These are phyloP conservation scores for Sarocladiaceae sp. DNA, from an alignment of 2,329 filamentous ascomycete genomes.

Conservation along the genomic window DNA sequence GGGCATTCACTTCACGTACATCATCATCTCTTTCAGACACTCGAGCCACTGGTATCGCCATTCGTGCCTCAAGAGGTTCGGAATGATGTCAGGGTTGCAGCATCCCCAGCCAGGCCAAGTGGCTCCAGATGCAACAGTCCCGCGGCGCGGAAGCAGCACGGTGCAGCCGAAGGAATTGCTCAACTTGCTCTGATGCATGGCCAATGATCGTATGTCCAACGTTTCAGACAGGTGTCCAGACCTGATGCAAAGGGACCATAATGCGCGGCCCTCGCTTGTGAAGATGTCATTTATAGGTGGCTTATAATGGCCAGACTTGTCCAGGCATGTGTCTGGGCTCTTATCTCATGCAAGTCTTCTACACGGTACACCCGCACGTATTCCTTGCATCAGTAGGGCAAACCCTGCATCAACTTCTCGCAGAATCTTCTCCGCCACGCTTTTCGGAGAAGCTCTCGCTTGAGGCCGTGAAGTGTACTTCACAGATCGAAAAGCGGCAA, in stretches of 20 bases:
- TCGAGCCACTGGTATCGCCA: too few relatives aligned
- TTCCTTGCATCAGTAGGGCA: slow-evolving; percentile 4
- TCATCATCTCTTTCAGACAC: too few relatives aligned
- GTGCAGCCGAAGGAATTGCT: slow-evolving; percentile 8
- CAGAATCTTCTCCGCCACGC: too few relatives aligned
- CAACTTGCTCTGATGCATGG: background rate
- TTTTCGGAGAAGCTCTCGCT: too few relatives aligned
- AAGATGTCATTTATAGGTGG: too few relatives aligned
- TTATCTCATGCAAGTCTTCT: slow-evolving; percentile 2
- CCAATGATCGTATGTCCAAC: background rate
- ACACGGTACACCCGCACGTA: background rate
- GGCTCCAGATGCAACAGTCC: slow-evolving; percentile 2
- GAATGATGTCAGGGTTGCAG: slow-evolving; percentile 2
- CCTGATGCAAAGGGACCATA: too few relatives aligned
- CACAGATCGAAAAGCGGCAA: too few relatives aligned
- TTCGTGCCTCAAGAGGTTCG: background rate
- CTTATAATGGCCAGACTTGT: background rate
- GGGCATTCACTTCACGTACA: too few relatives aligned
- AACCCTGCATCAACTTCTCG: background rate
- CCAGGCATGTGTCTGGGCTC: background rate
- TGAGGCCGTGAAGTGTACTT: too few relatives aligned
- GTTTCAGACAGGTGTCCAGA: background rate
- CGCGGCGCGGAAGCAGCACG: slow-evolving; percentile 6
- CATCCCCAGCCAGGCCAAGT: background rate
- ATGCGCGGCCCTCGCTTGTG: too few relatives aligned